Conservation (phyloP, 1,139 yeast species). For the Eremothecium coryli region DNA sequence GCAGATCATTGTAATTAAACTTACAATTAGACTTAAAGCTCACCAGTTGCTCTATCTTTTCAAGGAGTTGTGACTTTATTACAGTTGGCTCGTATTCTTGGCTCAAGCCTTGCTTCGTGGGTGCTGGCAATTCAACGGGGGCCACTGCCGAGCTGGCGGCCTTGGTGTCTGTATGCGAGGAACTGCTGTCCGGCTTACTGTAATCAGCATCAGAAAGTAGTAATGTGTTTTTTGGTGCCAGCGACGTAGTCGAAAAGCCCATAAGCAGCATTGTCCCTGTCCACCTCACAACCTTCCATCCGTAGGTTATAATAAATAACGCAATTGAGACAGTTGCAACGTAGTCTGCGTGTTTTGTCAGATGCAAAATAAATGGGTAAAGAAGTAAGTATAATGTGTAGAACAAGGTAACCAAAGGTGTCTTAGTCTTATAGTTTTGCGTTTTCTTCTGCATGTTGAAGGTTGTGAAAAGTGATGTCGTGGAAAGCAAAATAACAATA, state of each 20-base stretch:
- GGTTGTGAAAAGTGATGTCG: conserved; percentile 33
- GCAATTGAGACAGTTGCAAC: conserved; percentile 26
- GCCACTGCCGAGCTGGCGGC: neutral
- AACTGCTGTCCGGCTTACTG: neutral
- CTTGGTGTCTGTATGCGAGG: conserved; percentile 6
- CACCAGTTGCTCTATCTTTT: conserved; percentile 38
- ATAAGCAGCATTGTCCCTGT: conserved; percentile 27
- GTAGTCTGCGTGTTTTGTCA: conserved; percentile 23
- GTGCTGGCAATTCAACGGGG: conserved; percentile 4
- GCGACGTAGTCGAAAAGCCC: conserved; percentile 27
- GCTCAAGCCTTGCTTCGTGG: conserved; percentile 29
- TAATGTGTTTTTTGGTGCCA: conserved; percentile 15
- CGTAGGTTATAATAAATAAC: conserved; percentile 25
- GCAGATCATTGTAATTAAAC: conserved; percentile 37
- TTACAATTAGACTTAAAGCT: conserved; percentile 42
- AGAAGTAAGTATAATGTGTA: conserved; percentile 23
- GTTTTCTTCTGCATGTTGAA: conserved; percentile 23
- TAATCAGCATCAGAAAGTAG: conserved; percentile 13
- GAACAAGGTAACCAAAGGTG: conserved; percentile 27
- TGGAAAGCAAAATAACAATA: conserved; percentile 26
- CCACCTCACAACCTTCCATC: conserved; percentile 29
- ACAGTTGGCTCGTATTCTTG: conserved; percentile 35
- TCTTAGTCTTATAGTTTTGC: conserved; percentile 27
- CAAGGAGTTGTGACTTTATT: conserved; percentile 35
- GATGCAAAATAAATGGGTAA: conserved; percentile 20